Evolutionary conservation across 2,329 filamentous ascomycete species (phyloP), one percentile per base, ranked within the genome.

Genomic region (Fusarium solani-melongenae): DNA sequence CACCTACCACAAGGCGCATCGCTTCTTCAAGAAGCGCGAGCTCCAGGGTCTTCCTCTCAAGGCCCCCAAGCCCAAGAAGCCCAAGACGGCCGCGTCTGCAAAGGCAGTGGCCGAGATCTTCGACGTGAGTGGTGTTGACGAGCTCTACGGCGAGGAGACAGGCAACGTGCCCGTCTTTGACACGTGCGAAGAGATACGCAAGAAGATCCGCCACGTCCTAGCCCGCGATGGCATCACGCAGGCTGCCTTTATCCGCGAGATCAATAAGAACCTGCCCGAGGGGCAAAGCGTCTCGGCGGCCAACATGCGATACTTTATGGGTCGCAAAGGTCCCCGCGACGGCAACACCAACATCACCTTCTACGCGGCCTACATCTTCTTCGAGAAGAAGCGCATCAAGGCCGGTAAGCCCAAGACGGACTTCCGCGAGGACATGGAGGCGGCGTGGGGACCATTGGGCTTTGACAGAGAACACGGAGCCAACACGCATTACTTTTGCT

Each of bases 311-410:
- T 81, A 83, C 41, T 91, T 91, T 73, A 82, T 89, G 59, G 77
- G 76, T 7, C 87, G 87, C 74, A 87, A 85, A 64, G 88, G 88
- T 0, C 66, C 83, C 0, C 81, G 79, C 11, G 81, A 82, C 3
- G 89, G 89, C 6, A 87, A 87, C 62, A 86, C 84, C 4, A 86
- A 81, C 61, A 72, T 74, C 10, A 81, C 87, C 2, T 91, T 86
- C 75, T 90, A 91, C 72, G 85, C 84, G 4, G 83, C 82, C 0
- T 91, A 91, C 75, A 84, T 89, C 22, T 90, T 86, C 77, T 91
- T 91, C 73, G 88, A 91, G 81, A 91, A 91, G 82, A 70, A 87
- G 72, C 81, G 88, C 17, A 79, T 91, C 62, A 83, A 83, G 74
- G 82, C 88, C 61, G 80, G 82, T 0, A 89, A 88, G 78, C 81